Evolutionary conservation across 345 rosid genomes (phyloP).

Genomic region (Lumnitzera racemosa): DNA sequence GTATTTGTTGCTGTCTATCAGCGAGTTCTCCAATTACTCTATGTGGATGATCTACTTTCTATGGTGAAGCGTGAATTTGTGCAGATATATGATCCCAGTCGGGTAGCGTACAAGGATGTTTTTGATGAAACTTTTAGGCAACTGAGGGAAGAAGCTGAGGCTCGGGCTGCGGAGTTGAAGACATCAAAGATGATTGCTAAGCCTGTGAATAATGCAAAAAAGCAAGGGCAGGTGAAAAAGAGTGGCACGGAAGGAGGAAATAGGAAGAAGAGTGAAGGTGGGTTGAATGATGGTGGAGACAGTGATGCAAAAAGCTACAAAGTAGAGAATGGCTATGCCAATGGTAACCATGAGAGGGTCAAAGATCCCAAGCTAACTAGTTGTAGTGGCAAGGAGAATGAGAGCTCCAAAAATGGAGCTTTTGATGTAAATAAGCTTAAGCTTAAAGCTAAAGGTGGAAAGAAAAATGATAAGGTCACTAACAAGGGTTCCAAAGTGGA

Average conservation of each 20-base stretch:
- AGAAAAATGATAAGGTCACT: slow-evolving; percentile 71
- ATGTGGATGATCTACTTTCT: slow-evolving; percentile 84
- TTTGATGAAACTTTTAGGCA: slow-evolving; percentile 88
- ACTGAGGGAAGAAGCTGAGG: slow-evolving; percentile 88
- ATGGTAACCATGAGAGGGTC: slow-evolving; percentile 27
- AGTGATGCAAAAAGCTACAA: slow-evolving; percentile 35
- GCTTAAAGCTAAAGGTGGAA: slow-evolving; percentile 78
- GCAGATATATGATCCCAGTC: slow-evolving; percentile 70
- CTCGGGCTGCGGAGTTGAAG: slow-evolving; percentile 79
- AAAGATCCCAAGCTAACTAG: slow-evolving; percentile 37
- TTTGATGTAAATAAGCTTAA: slow-evolving; percentile 93
- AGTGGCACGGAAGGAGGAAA: slow-evolving; percentile 57
- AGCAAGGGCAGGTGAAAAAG: slow-evolving; percentile 52
- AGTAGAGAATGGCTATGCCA: slow-evolving; percentile 63
- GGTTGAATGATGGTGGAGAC: slow-evolving; percentile 47
- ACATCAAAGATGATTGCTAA: slow-evolving; percentile 52
- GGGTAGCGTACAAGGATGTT: slow-evolving; percentile 40
- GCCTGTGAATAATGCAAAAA: slow-evolving; percentile 43
- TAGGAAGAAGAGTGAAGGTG: slow-evolving; percentile 30
- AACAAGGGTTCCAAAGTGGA: slow-evolving; percentile 65
- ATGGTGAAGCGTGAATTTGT: slow-evolving; percentile 70
- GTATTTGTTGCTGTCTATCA: slow-evolving; percentile 97
- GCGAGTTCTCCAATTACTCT: slow-evolving; percentile 78
- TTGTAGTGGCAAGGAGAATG: slow-evolving; percentile 74
- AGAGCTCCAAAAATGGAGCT: slow-evolving; percentile 55